Conservation (phyloP, 805 yeast genomes). For the Yamadazyma paraphyllophila region DNA sequence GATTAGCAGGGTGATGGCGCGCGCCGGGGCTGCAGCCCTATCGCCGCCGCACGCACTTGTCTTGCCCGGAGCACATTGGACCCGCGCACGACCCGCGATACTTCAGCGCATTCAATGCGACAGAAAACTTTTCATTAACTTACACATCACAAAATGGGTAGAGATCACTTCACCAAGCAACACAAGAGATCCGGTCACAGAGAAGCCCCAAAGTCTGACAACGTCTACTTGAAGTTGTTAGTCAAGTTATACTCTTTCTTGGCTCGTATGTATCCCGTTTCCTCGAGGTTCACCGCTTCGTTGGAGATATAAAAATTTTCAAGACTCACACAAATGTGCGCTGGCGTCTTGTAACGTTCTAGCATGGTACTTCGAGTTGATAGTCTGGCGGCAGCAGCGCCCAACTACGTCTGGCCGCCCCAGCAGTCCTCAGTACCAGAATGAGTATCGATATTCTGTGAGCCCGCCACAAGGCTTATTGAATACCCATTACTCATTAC, state of each 20-base stretch:
- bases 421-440: constrained; percentile 1
- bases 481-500: too few relatives aligned
- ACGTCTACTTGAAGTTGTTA: constrained; percentile 96
- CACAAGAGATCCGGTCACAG: constrained; percentile 96
- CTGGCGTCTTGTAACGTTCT: neutral
- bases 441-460: neutral
- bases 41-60: too few relatives aligned
- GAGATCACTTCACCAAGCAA: constrained; percentile 94
- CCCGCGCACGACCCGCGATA: neutral
- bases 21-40: neutral
- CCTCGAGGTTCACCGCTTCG: neutral
- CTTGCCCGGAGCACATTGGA: too few relatives aligned
- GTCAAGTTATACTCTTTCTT: constrained; percentile 98
- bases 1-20: neutral
- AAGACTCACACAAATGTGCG: neutral
- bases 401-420: too few relatives aligned
- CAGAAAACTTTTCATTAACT: constrained; percentile 3
- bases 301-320: neutral
- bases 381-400: too few relatives aligned
- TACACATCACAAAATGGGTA: constrained; percentile 64
- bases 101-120: constrained; percentile 19
- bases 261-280: constrained; percentile 85
- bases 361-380: too few relatives aligned
- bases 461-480: too few relatives aligned
- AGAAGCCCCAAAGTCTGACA: constrained; percentile 98